Evolutionary conservation across 2,329 filamentous ascomycete species (phyloP).

Genomic region (Chaetomiaceae sp.): DNA sequence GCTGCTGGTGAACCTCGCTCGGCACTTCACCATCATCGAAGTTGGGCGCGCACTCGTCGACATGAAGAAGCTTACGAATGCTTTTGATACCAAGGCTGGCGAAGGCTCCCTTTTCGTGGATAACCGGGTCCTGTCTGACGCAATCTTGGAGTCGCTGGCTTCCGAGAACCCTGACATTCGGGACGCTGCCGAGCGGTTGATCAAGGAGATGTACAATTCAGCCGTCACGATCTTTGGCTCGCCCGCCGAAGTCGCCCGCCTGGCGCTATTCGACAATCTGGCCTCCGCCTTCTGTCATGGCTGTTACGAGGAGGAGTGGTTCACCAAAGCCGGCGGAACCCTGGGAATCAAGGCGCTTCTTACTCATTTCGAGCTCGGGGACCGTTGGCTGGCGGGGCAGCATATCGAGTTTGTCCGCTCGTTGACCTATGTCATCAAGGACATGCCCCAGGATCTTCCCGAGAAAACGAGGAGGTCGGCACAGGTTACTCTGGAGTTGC

Average conservation of each 20-base stretch:
- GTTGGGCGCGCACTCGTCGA: slow-evolving; percentile 79
- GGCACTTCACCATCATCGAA: slow-evolving; percentile 86
- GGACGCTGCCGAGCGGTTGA: slow-evolving; percentile 72
- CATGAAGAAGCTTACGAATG: slow-evolving; percentile 66
- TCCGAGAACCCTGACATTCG: slow-evolving; percentile 77
- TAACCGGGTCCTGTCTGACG: slow-evolving; percentile 78
- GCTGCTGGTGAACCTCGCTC: slow-evolving; percentile 74
- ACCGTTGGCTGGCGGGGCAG: slow-evolving; percentile 72
- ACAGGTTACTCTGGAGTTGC: slow-evolving; percentile 72
- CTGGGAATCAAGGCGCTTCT: slow-evolving; percentile 84
- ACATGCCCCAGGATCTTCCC: slow-evolving; percentile 90
- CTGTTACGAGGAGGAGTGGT: slow-evolving; percentile 98
- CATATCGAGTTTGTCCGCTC: slow-evolving; percentile 85
- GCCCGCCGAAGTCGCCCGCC: slow-evolving; percentile 60
- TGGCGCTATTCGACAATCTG: slow-evolving; percentile 80
- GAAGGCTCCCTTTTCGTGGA: slow-evolving; percentile 86
- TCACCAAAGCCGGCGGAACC: slow-evolving; percentile 89
- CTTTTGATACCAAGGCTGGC: slow-evolving; percentile 78
- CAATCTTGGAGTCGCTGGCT: slow-evolving; percentile 81
- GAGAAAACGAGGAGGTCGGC: slow-evolving; percentile 81
- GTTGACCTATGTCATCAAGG: slow-evolving; percentile 96
- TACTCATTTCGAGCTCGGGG: slow-evolving; percentile 76
- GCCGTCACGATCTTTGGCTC: slow-evolving; percentile 74
- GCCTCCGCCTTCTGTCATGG: slow-evolving; percentile 84
- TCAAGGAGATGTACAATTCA: slow-evolving; percentile 71